Base-by-base conservation (phyloP, 345 rosid genomes). In the Limnanthes douglasii region DNA sequence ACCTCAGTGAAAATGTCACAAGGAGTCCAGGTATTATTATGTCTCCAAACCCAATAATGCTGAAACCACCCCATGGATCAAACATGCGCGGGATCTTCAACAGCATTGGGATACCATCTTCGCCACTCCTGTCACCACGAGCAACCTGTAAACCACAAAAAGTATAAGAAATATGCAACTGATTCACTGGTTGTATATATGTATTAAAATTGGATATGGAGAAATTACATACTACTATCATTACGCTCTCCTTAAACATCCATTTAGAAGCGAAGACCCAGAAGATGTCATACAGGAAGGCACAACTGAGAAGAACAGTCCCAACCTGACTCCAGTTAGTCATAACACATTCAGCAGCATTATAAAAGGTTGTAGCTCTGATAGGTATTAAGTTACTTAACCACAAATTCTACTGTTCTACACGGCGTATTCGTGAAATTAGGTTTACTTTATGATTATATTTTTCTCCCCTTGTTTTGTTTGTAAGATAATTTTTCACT, bases 31-130 rank as follows among this genome's bases (percentile, higher is more conserved):
- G 95, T 54, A 90, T 61, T 56, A 90, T 84, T 45, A 90, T 90
- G 51, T 90, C 98, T 23, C 98, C 98, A 61, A 90, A 90, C 17
- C 98, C 95, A 41, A 90, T 90, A 51, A 90, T 72, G 48, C 98
- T 84, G 54, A 77, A 84, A 42, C 98, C 98, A 48, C 98, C 95
- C 98, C 98, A 90, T 34, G 98, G 98, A 62, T 90, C 98, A 72
- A 80, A 84, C 83, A 90, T 71, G 27, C 94, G 73, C 11, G 98
- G 98, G 37, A 90, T 80, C 68, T 90, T 90, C 51, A 90, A 40
- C 43, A 90, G 73, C 98, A 90, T 75, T 1, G 95, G 98, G 48
- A 90, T 84, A 4, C 98, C 94, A 54, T 84, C 95, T 51, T 84
- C 92, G 39, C 93, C 98, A 39, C 88, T 77, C 58, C 50, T 72